phyloP scores from a whole-genome alignment of 306 rosid species.

The Dryas octopetala region DNA sequence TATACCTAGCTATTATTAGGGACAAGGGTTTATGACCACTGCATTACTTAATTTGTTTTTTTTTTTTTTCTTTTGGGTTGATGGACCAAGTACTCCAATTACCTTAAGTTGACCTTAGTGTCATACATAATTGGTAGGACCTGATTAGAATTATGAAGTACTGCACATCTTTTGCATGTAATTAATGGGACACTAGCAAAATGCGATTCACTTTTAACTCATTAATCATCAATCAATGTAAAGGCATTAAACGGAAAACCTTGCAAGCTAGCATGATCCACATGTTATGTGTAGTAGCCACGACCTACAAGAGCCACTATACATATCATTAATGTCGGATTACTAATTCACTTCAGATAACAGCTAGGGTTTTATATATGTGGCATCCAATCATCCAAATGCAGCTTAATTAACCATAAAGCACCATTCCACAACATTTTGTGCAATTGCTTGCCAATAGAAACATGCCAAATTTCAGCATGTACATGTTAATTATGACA shows the following conservation, averaged over 20 bases:
- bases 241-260: constrained; percentile 1
- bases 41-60: no score
- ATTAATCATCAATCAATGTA: constrained; percentile 3
- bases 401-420: not conserved
- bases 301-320: not conserved
- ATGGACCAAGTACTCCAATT: not conserved
- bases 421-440: not conserved
- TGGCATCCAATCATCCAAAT: constrained; percentile 4
- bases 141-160: not conserved
- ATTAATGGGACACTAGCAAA: not conserved
- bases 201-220: constrained; percentile 13
- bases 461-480: constrained; percentile 1
- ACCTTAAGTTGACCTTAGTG: not conserved
- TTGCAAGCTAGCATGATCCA: constrained; percentile 17
- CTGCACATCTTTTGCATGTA: not conserved
- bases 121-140: constrained; percentile 1
- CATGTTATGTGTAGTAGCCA: constrained; percentile 3
- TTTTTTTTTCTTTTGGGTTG: not conserved
- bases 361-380: not conserved
- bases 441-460: not conserved
- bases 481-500: constrained; percentile 8
- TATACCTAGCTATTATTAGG: no score
- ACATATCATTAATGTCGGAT: not conserved
- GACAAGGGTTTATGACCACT: no score
- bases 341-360: not conserved